Evolutionary conservation across 116 monocot genomes (phyloP).

Genomic region (Iris pallida): DNA sequence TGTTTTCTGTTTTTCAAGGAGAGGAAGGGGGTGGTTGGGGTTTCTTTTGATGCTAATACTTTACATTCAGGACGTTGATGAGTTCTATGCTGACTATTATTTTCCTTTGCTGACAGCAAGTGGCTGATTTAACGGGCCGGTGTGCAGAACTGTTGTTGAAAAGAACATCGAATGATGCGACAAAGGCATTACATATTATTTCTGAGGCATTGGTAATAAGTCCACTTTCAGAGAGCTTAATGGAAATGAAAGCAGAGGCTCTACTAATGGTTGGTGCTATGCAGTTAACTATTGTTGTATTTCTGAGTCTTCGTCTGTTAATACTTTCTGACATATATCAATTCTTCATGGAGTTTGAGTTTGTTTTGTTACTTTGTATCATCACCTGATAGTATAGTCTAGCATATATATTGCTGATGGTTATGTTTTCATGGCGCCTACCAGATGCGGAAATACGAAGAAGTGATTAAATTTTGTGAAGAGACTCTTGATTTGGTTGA

Average conservation of each 20-base stretch:
- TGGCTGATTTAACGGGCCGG: conserved; percentile 39
- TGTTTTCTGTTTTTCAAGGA: too few relatives aligned
- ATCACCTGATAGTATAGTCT: too few relatives aligned
- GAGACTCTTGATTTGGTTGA: conserved; percentile 52
- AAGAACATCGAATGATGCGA: conserved; percentile 53
- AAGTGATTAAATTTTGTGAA: conserved; percentile 75
- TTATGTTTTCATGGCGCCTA: conserved; percentile 11
- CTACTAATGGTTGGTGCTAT: conserved; percentile 58
- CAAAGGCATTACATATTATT: conserved; percentile 49
- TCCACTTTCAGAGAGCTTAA: conserved; percentile 67
- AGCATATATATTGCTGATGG: conserved; percentile 4
- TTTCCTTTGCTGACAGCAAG: conserved; percentile 42
- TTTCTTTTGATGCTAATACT: background rate
- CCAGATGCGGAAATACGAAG: conserved; percentile 72
- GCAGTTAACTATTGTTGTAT: background rate
- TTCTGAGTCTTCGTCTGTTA: background rate
- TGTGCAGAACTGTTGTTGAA: conserved; percentile 51
- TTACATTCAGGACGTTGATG: background rate
- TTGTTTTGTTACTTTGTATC: background rate
- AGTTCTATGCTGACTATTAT: background rate
- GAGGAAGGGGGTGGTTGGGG: background rate
- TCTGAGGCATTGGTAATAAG: conserved; percentile 63
- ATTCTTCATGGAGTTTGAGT: background rate
- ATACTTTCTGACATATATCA: background rate
- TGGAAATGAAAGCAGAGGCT: conserved; percentile 91